Evolutionary conservation across 2,329 filamentous ascomycete species (phyloP), one percentile per base, ranked within the genome.

Genomic region (Penicillium sp.): DNA sequence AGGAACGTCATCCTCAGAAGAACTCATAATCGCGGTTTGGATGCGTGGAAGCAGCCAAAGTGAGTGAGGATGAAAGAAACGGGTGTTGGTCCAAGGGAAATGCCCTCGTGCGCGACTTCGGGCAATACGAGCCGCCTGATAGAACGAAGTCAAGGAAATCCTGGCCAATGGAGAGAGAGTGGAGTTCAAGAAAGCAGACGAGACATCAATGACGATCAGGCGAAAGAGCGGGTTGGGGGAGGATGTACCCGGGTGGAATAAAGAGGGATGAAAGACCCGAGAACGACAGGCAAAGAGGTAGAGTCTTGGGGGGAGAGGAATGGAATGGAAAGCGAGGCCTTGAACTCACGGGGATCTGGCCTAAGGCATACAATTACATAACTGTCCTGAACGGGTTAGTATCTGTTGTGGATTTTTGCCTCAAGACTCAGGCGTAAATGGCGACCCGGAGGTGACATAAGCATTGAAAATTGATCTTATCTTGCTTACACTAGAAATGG

Each of bases 1-100:
- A 73, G 91, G 91, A 76, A 82, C 82, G 72, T 95, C 90, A 69
- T 95, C 90, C 66, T 93, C 90, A 28, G 90, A 94, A 15, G 81
- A 83, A 62, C 79, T 81, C 81, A 84, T 84, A 58, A 49, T 74
- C 58, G 51, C 57, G 49, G 51, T 28, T 51, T 45, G 54, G 46
- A 51, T 31, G 21, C 49, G 36, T 24, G 53, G 46, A 12, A 12
- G 16, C 21, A 57, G 47, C 24, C 44, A 56, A 39, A 56, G 15
- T 39, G 36, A 56, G 36, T 48, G 61, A 45, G 53, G 47, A 34
- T 49, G 42, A 49, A 49, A 57, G 56, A 26, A 58, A 39, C 53
- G 56, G 52, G 57, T 47, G 43, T 43, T 49, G 49, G 42, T 42
- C 46, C 31, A 43, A 38, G 46, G 51, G n/a, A 57, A 38, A 36